Evolutionary conservation across 2,329 filamentous ascomycete genomes (phyloP).

Genomic region (Botrytis paeoniae): DNA sequence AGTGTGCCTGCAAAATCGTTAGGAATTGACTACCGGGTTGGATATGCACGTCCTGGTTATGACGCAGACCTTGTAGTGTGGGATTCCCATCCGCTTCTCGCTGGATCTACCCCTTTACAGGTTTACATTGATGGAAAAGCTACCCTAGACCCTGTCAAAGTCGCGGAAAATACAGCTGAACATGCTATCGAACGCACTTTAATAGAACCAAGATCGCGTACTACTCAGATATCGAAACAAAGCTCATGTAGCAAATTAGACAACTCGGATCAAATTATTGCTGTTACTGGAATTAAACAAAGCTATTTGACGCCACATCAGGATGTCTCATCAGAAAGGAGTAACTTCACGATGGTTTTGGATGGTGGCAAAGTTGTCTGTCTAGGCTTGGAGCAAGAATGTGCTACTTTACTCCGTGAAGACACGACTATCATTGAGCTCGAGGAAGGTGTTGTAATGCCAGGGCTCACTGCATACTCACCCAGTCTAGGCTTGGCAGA

Average conservation of each 20-base stretch:
- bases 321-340: constrained; percentile 4
- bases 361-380: constrained; percentile 44
- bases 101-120: constrained; percentile 46
- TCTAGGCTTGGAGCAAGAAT: constrained; percentile 36
- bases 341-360: constrained; percentile 42
- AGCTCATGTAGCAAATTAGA: constrained; percentile 21
- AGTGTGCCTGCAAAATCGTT: constrained; percentile 46
- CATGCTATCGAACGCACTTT: background rate
- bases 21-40: constrained; percentile 45
- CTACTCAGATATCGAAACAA: constrained; percentile 19
- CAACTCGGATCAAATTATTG: constrained; percentile 31
- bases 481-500: constrained; percentile 49
- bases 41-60: constrained; percentile 45
- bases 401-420: constrained; percentile 31
- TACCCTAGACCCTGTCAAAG: constrained; percentile 38
- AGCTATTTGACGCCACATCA: constrained; percentile 38
- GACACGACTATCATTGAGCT: constrained; percentile 40
- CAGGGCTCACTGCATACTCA: constrained; percentile 50
- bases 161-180: constrained; percentile 34
- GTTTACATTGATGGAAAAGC: constrained; percentile 48
- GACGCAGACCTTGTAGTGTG: constrained; percentile 51
- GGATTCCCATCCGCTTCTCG: constrained; percentile 47
- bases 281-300: constrained; percentile 41
- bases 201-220: constrained; percentile 25
- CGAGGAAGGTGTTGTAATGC: constrained; percentile 47